phyloP scores from a whole-genome alignment of 2,329 filamentous ascomycete species.

The Monosporascus cannonballus region DNA sequence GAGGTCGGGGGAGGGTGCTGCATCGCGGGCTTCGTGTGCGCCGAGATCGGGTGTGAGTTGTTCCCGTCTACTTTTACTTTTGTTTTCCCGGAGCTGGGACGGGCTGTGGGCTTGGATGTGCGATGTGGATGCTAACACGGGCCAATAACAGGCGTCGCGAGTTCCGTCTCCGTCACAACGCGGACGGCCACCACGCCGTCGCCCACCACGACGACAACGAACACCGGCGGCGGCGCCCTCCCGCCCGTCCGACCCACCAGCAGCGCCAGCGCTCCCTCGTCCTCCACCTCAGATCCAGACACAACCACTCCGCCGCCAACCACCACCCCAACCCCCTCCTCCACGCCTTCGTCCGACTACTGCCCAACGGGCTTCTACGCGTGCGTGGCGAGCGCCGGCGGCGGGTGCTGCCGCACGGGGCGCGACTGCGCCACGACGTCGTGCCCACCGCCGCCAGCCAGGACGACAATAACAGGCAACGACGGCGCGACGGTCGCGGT shows the following conservation, averaged over 20 bases:
- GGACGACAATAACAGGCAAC: slow-evolving; percentile 62
- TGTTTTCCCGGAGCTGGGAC: slow-evolving; percentile 4
- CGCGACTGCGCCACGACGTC: slow-evolving; percentile 77
- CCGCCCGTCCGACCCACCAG: slow-evolving; percentile 27
- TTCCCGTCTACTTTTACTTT: not conserved
- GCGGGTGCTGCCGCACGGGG: slow-evolving; percentile 80
- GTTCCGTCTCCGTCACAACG: slow-evolving; percentile 26
- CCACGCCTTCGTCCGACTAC: slow-evolving; percentile 30
- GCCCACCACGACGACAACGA: slow-evolving; percentile 33
- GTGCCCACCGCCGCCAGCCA: slow-evolving; percentile 56
- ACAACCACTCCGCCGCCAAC: slow-evolving; percentile 22
- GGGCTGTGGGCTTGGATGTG: not conserved
- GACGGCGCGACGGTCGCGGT: slow-evolving; percentile 67
- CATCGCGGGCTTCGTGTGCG: slow-evolving; percentile 63
- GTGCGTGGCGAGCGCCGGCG: slow-evolving; percentile 77
- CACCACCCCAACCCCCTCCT: slow-evolving; percentile 19
- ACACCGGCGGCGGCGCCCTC: slow-evolving; percentile 32
- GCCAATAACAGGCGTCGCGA: slow-evolving; percentile 26
- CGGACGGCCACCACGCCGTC: slow-evolving; percentile 31
- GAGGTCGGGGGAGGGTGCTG: slow-evolving; percentile 70
- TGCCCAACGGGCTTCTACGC: slow-evolving; percentile 92
- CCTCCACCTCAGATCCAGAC: too few species aligned
- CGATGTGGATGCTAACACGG: slow-evolving; percentile 1
- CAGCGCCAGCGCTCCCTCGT: slow-evolving; percentile 20
- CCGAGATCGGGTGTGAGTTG: slow-evolving; percentile 62